Base-by-base conservation (phyloP, 2,329 filamentous ascomycete genomes). In the Alternaria gansuensis region DNA sequence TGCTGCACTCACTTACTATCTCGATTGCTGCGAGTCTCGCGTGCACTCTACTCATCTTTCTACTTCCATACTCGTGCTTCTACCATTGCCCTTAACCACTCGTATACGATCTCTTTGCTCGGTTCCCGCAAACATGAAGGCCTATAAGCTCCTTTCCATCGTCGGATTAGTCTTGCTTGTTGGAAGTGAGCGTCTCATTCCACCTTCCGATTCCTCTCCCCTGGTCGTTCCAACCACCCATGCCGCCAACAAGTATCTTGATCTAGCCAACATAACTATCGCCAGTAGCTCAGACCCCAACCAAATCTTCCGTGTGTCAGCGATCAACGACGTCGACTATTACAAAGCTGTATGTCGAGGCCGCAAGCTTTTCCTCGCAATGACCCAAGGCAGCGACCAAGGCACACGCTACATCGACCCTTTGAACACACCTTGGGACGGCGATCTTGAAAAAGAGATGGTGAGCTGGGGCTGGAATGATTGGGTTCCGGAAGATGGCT, bases 331-430 rank as follows among this genome's bases (percentile, higher is more conserved):
- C 11, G 40, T 8, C 5, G 21, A n/a, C 29, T 44, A 14, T 23
- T 10, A 36, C 9, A 45, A 36, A 5, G 31, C 14, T 10, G 14
- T 45, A 13, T 45, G 40, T 21, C 39, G 39, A 28, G 39, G 39
- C 21, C 51, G 31, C 14, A 53, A 45, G 28, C 51, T 45, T 10
- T 29, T 53, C 4, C 24, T 44, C 31, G 51, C 21, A 10, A 44
- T 53, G 51, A 44, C 39, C 3, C 29, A n/a, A 31, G 40, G 29
- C n/a, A n/a, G 14, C 14, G 23, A 24, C 10, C 39, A 53, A 45
- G 51, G 28, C 14, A 53, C 51, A 21, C 39, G 39, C 5, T 53
- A 34, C 14, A 28, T 45, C n/a, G 23, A 34, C 4, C 29, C 51
- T 10, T 40, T 53, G 14, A 14, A 2, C 6, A 17, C 28, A 23